These are phyloP conservation scores for Thalassia testudinum DNA, from an alignment of 116 monocot species.

Conservation along the genomic window DNA sequence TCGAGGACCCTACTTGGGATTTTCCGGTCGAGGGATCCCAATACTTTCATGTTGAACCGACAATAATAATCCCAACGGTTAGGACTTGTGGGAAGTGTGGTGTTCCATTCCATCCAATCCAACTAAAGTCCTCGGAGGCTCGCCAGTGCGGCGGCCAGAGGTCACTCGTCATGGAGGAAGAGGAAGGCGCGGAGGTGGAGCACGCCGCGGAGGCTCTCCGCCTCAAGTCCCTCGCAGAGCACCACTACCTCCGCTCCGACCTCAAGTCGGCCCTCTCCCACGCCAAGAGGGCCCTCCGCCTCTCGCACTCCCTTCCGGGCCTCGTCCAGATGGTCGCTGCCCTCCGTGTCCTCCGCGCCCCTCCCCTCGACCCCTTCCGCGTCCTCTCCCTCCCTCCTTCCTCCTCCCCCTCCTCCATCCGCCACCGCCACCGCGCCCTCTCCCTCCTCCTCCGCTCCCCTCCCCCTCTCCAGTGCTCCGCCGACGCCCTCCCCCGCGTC, in stretches of 20 bases:
- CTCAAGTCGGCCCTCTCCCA: constrained; percentile 55
- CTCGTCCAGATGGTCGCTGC: constrained; percentile 29
- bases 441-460: constrained; percentile 34
- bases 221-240: constrained; percentile 38
- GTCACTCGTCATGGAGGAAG: too few relatives aligned
- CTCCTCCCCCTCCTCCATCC: constrained; percentile 22
- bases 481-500: background rate
- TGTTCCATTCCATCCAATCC: too few relatives aligned
- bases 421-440: constrained; percentile 41
- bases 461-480: constrained; percentile 22
- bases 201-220: constrained; percentile 14
- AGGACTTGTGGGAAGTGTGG: too few relatives aligned
- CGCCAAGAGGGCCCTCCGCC: constrained; percentile 51
- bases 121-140: too few relatives aligned
- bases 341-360: constrained; percentile 43
- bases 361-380: constrained; percentile 44
- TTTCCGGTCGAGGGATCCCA: too few relatives aligned
- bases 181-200: background rate
- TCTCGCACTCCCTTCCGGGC: constrained; percentile 26
- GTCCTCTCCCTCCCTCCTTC: constrained; percentile 40
- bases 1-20: too few relatives aligned
- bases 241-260: constrained; percentile 16
- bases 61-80: too few relatives aligned
- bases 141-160: too few relatives aligned
- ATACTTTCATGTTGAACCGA: too few relatives aligned